These are phyloP conservation scores for Lipomyces yamanashiensis DNA, from an alignment of 805 yeast species.

Conservation along the genomic window DNA sequence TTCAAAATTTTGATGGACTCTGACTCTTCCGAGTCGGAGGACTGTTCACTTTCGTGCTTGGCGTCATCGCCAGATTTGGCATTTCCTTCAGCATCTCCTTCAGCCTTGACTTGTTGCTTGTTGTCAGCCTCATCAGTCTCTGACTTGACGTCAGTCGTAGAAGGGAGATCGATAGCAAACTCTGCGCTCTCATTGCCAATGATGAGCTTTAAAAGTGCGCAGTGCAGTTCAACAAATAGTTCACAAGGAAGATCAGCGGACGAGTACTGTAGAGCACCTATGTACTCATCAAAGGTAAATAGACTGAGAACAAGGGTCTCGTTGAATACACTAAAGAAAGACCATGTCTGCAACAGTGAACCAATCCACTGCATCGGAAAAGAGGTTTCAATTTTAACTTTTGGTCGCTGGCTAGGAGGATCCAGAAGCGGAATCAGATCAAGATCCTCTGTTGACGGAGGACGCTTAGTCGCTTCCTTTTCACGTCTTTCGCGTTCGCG, in stretches of 20 bases:
- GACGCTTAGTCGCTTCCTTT: constrained; percentile 12
- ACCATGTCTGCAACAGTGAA: constrained; percentile 65
- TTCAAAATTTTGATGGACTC: constrained; percentile 11
- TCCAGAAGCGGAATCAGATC: constrained; percentile 33
- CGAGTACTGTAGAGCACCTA: constrained; percentile 52
- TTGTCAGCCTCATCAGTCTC: neutral
- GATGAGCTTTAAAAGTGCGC: constrained; percentile 34
- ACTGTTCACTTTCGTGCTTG: neutral
- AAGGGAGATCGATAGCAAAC: constrained; percentile 21
- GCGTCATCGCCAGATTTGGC: neutral
- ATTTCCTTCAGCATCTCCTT: neutral
- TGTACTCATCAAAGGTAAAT: constrained; percentile 78
- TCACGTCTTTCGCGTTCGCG: constrained; percentile 15
- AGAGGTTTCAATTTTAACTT: constrained; percentile 29
- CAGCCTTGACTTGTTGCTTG: neutral
- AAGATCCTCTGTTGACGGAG: constrained; percentile 38
- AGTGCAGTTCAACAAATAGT: constrained; percentile 36
- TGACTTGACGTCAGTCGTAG: neutral
- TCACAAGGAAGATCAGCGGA: constrained; percentile 33
- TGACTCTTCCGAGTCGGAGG: neutral
- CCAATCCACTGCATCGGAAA: constrained; percentile 37
- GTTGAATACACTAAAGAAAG: constrained; percentile 72
- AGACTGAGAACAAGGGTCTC: constrained; percentile 68
- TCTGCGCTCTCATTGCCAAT: constrained; percentile 27
- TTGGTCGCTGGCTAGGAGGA: constrained; percentile 34